Conservation (phyloP, 371 early-diverging fungal genomes). For the Nematocida sp. region DNA sequence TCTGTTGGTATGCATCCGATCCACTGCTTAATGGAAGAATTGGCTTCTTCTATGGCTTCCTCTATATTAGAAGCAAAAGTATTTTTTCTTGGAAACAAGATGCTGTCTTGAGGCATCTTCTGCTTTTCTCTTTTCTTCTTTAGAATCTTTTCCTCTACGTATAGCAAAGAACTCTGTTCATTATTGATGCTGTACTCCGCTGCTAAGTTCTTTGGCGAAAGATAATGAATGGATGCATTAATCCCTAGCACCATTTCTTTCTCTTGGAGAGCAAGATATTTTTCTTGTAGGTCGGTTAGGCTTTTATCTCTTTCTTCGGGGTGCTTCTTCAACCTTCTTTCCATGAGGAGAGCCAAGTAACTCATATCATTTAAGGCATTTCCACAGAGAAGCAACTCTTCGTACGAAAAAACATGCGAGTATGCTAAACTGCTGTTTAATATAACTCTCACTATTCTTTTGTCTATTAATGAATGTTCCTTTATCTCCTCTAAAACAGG, state of each 20-base stretch:
- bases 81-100: neutral
- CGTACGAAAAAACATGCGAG: constrained; percentile 1
- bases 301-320: constrained; percentile 31
- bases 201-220: constrained; percentile 39
- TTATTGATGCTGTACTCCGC: constrained; percentile 46
- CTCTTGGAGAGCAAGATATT: constrained; percentile 30
- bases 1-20: neutral
- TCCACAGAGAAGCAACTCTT: constrained; percentile 26
- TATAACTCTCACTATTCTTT: constrained; percentile 5
- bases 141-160: constrained; percentile 25
- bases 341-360: constrained; percentile 40
- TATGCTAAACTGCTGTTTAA: neutral
- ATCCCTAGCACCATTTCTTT: constrained; percentile 50
- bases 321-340: constrained; percentile 37
- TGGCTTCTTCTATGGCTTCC: constrained; percentile 4
- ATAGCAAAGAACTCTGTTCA: constrained; percentile 31
- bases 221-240: constrained; percentile 33
- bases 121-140: neutral
- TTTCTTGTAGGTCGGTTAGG: constrained; percentile 47
- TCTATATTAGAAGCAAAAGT: neutral
- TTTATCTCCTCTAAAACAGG: constrained; percentile 39
- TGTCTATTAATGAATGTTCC: constrained; percentile 30
- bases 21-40: constrained; percentile 37
- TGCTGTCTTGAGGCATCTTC: constrained; percentile 10
- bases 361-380: constrained; percentile 6